These are phyloP conservation scores for Centaurea solstitialis DNA, from an alignment of 129 eudicot species.

Conservation along the genomic window DNA sequence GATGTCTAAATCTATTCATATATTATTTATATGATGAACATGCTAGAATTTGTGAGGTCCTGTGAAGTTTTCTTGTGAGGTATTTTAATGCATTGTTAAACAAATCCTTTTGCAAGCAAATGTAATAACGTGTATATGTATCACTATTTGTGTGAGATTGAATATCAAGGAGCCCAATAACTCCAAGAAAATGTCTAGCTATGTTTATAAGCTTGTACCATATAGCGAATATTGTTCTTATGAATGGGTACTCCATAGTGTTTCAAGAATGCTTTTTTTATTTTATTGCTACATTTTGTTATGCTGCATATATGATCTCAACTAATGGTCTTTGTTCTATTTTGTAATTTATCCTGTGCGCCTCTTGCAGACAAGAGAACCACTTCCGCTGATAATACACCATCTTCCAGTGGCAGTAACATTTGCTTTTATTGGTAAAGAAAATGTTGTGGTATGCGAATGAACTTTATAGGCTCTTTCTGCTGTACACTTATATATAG, in stretches of 20 bases:
- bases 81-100: not conserved
- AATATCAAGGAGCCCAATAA: not conserved
- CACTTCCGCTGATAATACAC: slow-evolving; percentile 83
- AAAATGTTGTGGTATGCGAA: slow-evolving; percentile 65
- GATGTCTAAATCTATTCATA: not conserved
- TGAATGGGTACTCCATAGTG: not conserved
- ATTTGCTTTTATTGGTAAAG: slow-evolving; percentile 73
- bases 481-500: not conserved
- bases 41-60: not conserved
- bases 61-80: not conserved
- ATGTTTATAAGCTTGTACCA: not conserved
- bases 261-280: not conserved
- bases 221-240: not conserved
- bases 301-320: not conserved
- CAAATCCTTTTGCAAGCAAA: not conserved
- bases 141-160: not conserved
- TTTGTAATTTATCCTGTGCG: not conserved
- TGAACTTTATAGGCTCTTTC: not conserved
- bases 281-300: not conserved
- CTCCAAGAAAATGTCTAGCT: not conserved
- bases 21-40: not conserved
- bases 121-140: not conserved
- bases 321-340: not conserved
- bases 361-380: slow-evolving; percentile 66
- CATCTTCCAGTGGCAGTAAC: slow-evolving; percentile 91